Evolutionary conservation across 139 green algal genomes (phyloP).

Genomic region (Penium margaritaceum): DNA sequence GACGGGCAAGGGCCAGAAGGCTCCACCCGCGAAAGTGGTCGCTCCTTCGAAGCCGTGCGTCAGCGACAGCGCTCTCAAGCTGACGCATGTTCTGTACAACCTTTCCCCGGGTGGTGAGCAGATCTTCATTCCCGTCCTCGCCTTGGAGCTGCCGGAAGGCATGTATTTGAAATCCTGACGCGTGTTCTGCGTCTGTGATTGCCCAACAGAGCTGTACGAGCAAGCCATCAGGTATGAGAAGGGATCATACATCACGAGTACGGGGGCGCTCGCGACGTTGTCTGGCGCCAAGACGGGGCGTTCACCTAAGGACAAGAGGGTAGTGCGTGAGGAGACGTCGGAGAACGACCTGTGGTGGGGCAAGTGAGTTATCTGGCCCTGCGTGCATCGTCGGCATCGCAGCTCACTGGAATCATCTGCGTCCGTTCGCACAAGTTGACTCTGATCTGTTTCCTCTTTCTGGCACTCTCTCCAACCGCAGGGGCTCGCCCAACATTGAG

Average conservation of each 20-base stretch:
- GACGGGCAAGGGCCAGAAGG: background rate
- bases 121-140: background rate
- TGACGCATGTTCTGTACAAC: conserved; percentile 42
- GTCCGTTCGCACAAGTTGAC: background rate
- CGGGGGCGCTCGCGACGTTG: conserved; percentile 67
- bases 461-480: no score
- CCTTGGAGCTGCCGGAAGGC: background rate
- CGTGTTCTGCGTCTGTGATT: no score
- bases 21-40: background rate
- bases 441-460: background rate
- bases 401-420: background rate
- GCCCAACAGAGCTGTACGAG: conserved; percentile 41
- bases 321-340: conserved; percentile 66
- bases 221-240: conserved; percentile 37
- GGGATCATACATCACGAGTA: conserved; percentile 49
- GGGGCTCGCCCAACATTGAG: conserved; percentile 53
- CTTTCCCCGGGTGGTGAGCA: conserved; percentile 30
- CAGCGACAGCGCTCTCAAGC: conserved; percentile 37
- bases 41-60: conserved; percentile 14
- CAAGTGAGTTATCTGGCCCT: no score
- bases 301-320: conserved; percentile 82
- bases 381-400: background rate
- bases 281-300: conserved; percentile 81
- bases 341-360: conserved; percentile 43
- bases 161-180: background rate